Conservation (phyloP, 2,329 filamentous ascomycete genomes). For the Microsporum ferrugineum region DNA sequence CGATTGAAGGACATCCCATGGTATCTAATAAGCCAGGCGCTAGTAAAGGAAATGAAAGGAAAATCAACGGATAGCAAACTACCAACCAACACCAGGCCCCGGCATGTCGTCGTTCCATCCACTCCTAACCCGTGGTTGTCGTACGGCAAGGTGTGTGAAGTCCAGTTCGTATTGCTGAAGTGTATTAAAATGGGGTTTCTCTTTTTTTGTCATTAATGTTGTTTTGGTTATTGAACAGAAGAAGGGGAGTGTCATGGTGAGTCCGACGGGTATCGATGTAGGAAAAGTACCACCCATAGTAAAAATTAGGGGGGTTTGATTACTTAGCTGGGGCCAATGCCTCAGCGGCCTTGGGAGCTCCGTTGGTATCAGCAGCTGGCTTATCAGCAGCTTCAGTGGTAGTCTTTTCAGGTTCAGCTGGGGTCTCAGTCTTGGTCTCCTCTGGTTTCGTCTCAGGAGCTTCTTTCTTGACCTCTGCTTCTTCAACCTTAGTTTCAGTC, state of each 20-base stretch:
- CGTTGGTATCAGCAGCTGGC: background rate
- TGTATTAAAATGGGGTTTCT: background rate
- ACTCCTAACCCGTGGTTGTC: background rate
- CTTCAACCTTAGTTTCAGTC: slow-evolving; percentile 15
- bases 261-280: background rate
- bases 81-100: background rate
- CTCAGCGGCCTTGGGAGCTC: background rate
- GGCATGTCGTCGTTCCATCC: background rate
- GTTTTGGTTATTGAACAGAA: background rate
- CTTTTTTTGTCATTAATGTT: background rate
- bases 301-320: background rate
- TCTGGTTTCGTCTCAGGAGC: slow-evolving; percentile 14
- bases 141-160: background rate
- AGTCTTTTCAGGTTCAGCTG: background rate
- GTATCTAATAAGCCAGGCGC: background rate
- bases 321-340: background rate
- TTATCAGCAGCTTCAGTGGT: background rate
- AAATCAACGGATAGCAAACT: background rate
- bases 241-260: background rate
- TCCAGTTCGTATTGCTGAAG: slow-evolving; percentile 4
- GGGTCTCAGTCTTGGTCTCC: slow-evolving; percentile 12
- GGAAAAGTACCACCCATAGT: background rate
- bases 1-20: background rate
- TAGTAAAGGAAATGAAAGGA: background rate
- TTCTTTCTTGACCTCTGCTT: slow-evolving; percentile 8